Evolutionary conservation across 2,329 filamentous ascomycete species (phyloP), one percentile per base, ranked within the genome.

Genomic region (Fusarium protoensiforme): DNA sequence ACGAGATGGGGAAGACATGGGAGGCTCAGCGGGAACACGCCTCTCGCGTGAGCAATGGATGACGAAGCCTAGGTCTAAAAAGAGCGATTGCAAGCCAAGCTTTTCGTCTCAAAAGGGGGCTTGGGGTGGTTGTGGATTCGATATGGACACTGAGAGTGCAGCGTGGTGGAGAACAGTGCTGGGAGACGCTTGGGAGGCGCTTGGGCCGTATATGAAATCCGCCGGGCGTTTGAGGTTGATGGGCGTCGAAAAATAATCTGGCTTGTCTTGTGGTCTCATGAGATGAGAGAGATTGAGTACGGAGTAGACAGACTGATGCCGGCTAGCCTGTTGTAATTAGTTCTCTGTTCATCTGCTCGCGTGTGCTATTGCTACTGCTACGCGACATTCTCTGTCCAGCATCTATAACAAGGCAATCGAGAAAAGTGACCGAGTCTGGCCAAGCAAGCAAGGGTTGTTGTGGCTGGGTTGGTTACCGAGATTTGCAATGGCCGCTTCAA

Each of bases 21-120:
- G 71, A 73, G 71, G 71, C 71, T 74, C 68, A 74, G 64, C 71
- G 51, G 67, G 24, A 73, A 72, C 68, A 64, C 56, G 71, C 64
- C 68, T 59, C 67, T 57, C 51, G 58, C 68, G 61, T 66, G 64
- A 64, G 61, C 46, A 72, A 64, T 39, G 60, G 71, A 63, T 74
- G 71, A 74, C 71, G 71, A 74, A 48, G 64, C 71, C 48, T 61
- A 64, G 71, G 61, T 48, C 56, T 61, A 57, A 59, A 67, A 67
- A 63, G 67, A 61, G 66, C 51, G 54, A 59, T 51, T 39, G 13
- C 39, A 65, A 62, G 73, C 71, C 68, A 73, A 73, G 70, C 71
- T 73, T 74, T 73, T 64, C 56, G 54, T 53, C 54, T 48, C 58
- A 48, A 63, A 71, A 65, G 54, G 31, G 64, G 46, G 61, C 33